Evolutionary conservation across 176 grass and related monocot species (phyloP), one percentile per base, ranked within the genome.

Genomic region (Oryza meridionalis): DNA sequence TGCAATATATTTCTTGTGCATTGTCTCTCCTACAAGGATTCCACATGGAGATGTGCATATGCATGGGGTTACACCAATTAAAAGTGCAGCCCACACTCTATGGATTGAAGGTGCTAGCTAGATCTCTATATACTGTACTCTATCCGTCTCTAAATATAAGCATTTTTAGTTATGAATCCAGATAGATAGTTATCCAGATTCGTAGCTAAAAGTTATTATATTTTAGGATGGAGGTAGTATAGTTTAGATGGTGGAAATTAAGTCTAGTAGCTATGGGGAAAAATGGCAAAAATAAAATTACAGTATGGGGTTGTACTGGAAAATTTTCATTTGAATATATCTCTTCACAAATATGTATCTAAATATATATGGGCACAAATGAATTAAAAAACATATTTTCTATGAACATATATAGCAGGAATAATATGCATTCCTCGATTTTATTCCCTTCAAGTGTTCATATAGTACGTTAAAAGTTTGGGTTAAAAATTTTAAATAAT

Each of bases 1-100:
- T 53, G 4, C 16, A 76, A 37, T 55, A 33, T 76, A 11, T 53
- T 35, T 58, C 49, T 73, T 10, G 38, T 2, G 61, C 72, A 55
- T 55, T 6, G 51, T 75, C 47, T 55, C 72, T 75, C 46, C 72
- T 53, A 49, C 44, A 9, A 49, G 70, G 43, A 73, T 47, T 73
- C 12, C 22, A 47, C 55, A 61, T 61, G 55, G 55, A 22, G 55
- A 61, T 61, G 21, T 22, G 21, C 21, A 22, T 3, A 61, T 61
- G 55, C 55, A 61, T 61, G 21, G 55, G 3, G n/a, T 9, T 21
- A 61, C 19, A 59, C 17, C 4, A 22, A 61, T 61, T 9, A n/a
- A 61, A 61, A 61, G 19, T 61, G 7, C 55, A 61, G 21, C 55
- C 55, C 17, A 61, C 55, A 22, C 17, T 61, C 55, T 10, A 9